Evolutionary conservation across 139 green algal genomes (phyloP).

Genomic region (Diplosphaera chodatii): DNA sequence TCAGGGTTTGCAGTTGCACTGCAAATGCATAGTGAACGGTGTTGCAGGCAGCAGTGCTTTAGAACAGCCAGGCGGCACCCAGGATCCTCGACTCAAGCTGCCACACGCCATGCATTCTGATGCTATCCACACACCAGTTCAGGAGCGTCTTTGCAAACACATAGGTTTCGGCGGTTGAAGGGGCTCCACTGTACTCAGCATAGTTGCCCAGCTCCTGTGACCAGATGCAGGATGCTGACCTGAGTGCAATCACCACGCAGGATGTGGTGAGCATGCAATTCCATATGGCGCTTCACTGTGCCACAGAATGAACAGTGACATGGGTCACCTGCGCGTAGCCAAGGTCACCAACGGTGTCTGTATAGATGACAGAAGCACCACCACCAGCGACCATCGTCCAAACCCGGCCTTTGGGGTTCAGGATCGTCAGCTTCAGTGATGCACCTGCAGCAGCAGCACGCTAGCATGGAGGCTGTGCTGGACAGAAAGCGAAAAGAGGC

Average conservation of each 20-base stretch:
- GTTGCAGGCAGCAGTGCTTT: no score
- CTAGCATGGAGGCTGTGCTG: no score
- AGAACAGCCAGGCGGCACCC: no score
- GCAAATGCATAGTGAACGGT: constrained; percentile 5
- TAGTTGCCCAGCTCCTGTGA: constrained; percentile 83
- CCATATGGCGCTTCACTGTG: no score
- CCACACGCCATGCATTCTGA: no score
- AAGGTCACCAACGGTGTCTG: constrained; percentile 85
- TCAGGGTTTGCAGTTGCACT: constrained; percentile 62
- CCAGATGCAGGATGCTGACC: not conserved
- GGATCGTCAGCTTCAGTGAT: constrained; percentile 85
- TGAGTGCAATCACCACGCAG: no score
- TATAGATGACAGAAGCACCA: constrained; percentile 87
- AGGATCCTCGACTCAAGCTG: no score
- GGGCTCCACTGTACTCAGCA: constrained; percentile 84
- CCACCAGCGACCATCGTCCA: constrained; percentile 91
- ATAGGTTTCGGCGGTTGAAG: constrained; percentile 63
- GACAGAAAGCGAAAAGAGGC: no score
- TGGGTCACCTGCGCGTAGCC: constrained; percentile 42
- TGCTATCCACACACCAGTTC: constrained; percentile 14
- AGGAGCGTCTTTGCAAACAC: constrained; percentile 45
- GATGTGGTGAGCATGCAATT: no score
- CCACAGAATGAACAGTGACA: no score
- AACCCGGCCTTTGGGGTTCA: constrained; percentile 83
- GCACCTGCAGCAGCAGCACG: no score